Base-by-base conservation (phyloP, 106 monocot genomes). In the Agapanthus africanus region DNA sequence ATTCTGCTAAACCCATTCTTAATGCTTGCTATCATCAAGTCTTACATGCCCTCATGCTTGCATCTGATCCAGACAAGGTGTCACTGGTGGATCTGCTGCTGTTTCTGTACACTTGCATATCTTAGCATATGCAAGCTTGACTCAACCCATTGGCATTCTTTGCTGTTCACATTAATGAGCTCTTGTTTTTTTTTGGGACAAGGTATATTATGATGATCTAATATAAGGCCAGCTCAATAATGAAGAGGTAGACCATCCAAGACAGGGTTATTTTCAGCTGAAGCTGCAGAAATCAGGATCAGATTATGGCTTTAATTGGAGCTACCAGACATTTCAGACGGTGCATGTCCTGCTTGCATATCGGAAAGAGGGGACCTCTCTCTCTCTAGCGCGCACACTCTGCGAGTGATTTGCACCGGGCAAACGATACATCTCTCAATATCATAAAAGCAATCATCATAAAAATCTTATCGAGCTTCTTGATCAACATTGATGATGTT, bases 91-190 rank as follows among this genome's bases (percentile, higher is more conserved):
- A 9, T 25, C n/a, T 22, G 25, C 52, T 52, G 52, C n/a, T 52
- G 52, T 9, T 22, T 19, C 52, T 52, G 52, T 6, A 52, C 6
- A 22, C 25, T 23, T 52, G 25, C 52, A n/a, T 3, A n/a, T 23
- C 7, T 25, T 52, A 52, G 25, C 52, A 52, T 23, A 52, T 59
- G 60, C 60, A 61, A 19, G 34, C 60, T 61, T 61, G 18, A 35
- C 60, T 61, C 34, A 61, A 35, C 18, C 60, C 35, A 4, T 5
- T 15, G 8, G 31, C 59, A 59, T 13, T 6, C 15, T 59, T 32
- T 59, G 59, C 13, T 59, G 59, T 31, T 31, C 31, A 32, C 28
- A 31, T 32, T 4, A 52, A 25, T 11, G 52, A 54, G 56, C 8
- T 56, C 56, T 46, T 9, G 56, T n/a, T n/a, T n/a, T n/a, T n/a